Evolutionary conservation across 495 filamentous ascomycete species (phyloP), one percentile per base, ranked within the genome.

Genomic region (Aspergillus bertholletiae): DNA sequence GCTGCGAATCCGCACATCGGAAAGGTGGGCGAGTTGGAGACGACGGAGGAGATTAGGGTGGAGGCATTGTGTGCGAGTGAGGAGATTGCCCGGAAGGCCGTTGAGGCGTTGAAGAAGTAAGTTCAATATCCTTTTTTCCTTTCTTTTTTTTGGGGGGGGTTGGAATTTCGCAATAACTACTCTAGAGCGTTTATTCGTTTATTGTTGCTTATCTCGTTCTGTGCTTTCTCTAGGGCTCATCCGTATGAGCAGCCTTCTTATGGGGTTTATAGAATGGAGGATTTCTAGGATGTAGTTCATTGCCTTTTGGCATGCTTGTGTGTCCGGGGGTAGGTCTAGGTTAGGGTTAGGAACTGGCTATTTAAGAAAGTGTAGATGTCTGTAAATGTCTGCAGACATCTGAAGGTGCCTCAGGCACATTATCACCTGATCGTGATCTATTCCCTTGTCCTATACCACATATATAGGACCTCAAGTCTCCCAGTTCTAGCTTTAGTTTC

Each of bases 1-100:
- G 60, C 68, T 1, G 81, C 87, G 17, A 84, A 82, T 24, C 86
- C 84, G 12, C 68, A 80, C 50, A 83, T 85, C 52, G 84, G 85
- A 1, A 58, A 63, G 24, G 64, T 74, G 6, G 80, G 79, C 3
- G 61, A 62, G 18, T 58, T 88, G 13, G 81, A 82, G 60, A 58
- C 66, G 41, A 67, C 75, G 0, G 63, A 76, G 49, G 83, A 85
- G 64, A 66, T 74, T 2, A 63, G 73, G 46, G 79, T 85, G 46
- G 79, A 85, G 70, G 79, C 75, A 28, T 59, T 82, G 23, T 74
- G 68, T 57, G 54, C 83, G 6, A 66, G 62, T 2, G 68, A 67
- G 48, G 63, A 59, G 9, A 54, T 59, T 24, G 63, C 50, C 51
- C 58, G 54, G 44, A 56, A 58, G 21, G 59, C 76, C 34, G 65